A percentile compares a stretch with the other conserved stretches of the same genome.
phyloP scores from a whole-genome alignment of 129 eudicot species.

The Escallonia herrerae region DNA sequence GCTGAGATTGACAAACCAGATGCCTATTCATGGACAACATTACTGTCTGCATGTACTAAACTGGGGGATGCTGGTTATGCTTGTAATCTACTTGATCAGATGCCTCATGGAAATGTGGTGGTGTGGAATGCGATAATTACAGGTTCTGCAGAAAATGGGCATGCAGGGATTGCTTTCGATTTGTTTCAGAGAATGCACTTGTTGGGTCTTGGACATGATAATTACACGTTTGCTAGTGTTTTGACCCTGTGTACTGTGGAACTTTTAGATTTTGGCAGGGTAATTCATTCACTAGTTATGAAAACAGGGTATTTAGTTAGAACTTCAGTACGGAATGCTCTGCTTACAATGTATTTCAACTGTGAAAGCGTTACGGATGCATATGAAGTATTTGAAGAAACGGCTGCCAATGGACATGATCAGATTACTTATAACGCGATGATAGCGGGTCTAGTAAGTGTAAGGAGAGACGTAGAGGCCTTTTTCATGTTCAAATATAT shows the following conservation, averaged over 20 bases:
- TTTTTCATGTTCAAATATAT: slow-evolving; percentile 49
- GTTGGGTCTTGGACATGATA: slow-evolving; percentile 56
- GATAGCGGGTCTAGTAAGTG: slow-evolving; percentile 64
- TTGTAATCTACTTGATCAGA: slow-evolving; percentile 51
- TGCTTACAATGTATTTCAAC: slow-evolving; percentile 70
- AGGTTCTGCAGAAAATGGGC: slow-evolving; percentile 63
- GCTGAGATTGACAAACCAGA: slow-evolving; percentile 52
- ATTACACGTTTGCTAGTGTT: slow-evolving; percentile 76
- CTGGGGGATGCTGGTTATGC: slow-evolving; percentile 67
- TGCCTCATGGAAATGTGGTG: slow-evolving; percentile 50
- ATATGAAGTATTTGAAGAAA: slow-evolving; percentile 49
- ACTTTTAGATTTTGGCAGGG: slow-evolving; percentile 43
- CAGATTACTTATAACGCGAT: slow-evolving; percentile 66
- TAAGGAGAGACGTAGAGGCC: slow-evolving; percentile 51
- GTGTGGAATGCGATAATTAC: slow-evolving; percentile 87
- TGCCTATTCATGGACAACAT: slow-evolving; percentile 78
- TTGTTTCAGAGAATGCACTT: slow-evolving; percentile 56
- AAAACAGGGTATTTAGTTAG: slow-evolving; percentile 60
- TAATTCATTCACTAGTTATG: slow-evolving; percentile 54
- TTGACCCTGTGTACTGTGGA: slow-evolving; percentile 58
- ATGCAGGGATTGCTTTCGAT: slow-evolving; percentile 32
- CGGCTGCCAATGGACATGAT: slow-evolving; percentile 27
- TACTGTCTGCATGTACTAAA: slow-evolving; percentile 71
- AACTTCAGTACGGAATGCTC: slow-evolving; percentile 60
- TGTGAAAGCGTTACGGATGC: slow-evolving; percentile 39